Evolutionary conservation across 176 grass and related monocot species (phyloP), one percentile per base, ranked within the genome.

Genomic region (Lolium multiflorum): DNA sequence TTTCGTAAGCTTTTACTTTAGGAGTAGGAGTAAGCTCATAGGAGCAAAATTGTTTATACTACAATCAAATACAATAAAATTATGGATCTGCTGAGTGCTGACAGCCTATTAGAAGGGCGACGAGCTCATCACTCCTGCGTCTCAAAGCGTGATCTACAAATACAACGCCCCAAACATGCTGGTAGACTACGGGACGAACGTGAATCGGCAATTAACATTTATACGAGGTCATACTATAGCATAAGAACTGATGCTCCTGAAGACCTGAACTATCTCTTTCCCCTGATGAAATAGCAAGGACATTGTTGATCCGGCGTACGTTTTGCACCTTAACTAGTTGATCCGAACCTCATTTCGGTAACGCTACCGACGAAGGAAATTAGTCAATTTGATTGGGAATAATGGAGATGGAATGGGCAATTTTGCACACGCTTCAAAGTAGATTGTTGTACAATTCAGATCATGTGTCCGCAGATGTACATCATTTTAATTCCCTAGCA

Each of bases 11-110:
- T n/a, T 28, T 6, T 4, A 50, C 44, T 74, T 74, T 50, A 37
- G 7, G 20, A 62, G 25, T 11, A 43, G 0, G 2, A 39, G 16
- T 20, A 74, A 74, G 11, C 12, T 74, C n/a, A 16, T 75, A 52
- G 14, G 72, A 75, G 47, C 21, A 75, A 28, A 16, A 21, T 75
- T 75, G 72, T 75, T 75, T 50, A 16, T 50, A 28, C 21, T 51
- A 28, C 46, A 17, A 16, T 4, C 43, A 5, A 48, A 51, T 50
- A 50, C 1, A 4, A 41, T 41, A 41, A 28, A 28, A 16, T 17
- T 15, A 71, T 11, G 7, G 37, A n/a, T 10, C 38, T 71, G 38
- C 22, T 74, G 18, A 73, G 18, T 71, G 38, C 13, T 74, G 18
- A 73, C 69, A n/a, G 18, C 20, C 20, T 1, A 73, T 71, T 13